phyloP scores from a whole-genome alignment of 2,329 filamentous ascomycete species.

The Sporothrix protearum region DNA sequence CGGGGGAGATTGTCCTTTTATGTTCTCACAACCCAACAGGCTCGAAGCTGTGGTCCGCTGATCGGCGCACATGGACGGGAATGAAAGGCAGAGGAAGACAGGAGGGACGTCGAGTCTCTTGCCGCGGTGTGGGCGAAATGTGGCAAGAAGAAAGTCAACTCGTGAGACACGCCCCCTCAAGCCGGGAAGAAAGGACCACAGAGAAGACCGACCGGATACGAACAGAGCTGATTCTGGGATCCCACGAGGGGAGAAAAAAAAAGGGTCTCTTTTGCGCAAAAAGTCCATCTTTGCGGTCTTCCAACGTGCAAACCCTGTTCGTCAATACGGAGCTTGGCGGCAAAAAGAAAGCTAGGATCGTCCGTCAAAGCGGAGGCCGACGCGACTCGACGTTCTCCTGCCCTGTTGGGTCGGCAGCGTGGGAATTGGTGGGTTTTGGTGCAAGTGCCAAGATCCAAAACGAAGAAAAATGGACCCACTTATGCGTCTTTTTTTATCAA shows the following conservation, averaged over 20 bases:
- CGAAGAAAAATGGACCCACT: background rate
- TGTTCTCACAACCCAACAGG: background rate
- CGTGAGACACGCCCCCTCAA: background rate
- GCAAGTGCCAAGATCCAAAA: background rate
- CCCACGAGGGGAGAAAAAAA: background rate
- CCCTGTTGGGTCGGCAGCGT: background rate
- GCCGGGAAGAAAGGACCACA: background rate
- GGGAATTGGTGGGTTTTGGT: background rate
- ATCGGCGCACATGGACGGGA: background rate
- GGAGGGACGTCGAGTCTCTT: background rate
- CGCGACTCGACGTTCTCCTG: background rate
- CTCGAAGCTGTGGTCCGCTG: background rate
- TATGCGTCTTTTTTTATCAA: constrained; percentile 5
- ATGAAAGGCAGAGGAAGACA: background rate
- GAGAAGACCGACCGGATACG: background rate
- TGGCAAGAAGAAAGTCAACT: background rate
- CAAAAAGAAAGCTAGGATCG: background rate
- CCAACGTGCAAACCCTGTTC: background rate
- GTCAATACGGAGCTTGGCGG: background rate
- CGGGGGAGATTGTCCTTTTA: background rate
- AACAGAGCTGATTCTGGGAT: background rate
- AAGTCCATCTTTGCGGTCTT: background rate
- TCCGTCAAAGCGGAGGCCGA: background rate
- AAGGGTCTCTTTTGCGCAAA: background rate
- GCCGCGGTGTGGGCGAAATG: background rate